These are phyloP conservation scores for Picea glauca DNA, from an alignment of 75 land plant genomes.

Conservation along the genomic window DNA sequence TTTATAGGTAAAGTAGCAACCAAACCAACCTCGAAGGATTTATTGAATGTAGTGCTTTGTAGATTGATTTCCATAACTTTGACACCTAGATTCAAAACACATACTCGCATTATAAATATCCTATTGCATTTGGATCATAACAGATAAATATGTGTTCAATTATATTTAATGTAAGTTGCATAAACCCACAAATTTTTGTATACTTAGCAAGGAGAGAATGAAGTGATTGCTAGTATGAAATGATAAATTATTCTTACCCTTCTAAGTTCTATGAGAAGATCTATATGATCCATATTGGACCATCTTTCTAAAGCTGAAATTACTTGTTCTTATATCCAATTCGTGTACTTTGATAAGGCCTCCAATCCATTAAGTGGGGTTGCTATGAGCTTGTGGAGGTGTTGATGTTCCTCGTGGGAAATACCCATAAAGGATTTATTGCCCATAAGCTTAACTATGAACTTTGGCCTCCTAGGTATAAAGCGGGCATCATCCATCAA, in stretches of 20 bases:
- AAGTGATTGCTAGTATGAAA: too few species aligned
- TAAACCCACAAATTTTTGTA: too few species aligned
- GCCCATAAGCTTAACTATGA: slow-evolving; percentile 47
- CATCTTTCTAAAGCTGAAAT: slow-evolving; percentile 36
- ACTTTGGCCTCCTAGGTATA: slow-evolving; percentile 58
- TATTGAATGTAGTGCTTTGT: slow-evolving; percentile 66
- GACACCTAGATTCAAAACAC: slow-evolving; percentile 56
- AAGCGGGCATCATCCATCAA: slow-evolving; percentile 54
- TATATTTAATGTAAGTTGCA: slow-evolving; percentile 65
- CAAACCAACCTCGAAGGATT: slow-evolving; percentile 56
- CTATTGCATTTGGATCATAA: slow-evolving; percentile 30
- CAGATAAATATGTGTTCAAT: slow-evolving; percentile 64
- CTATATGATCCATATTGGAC: slow-evolving; percentile 41
- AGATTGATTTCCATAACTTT: slow-evolving; percentile 69
- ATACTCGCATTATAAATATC: slow-evolving; percentile 42
- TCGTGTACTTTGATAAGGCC: slow-evolving; percentile 44
- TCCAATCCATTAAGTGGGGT: slow-evolving; percentile 59
- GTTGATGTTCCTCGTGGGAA: slow-evolving; percentile 53
- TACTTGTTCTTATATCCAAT: slow-evolving; percentile 38
- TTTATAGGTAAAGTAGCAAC: background rate
- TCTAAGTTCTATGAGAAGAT: slow-evolving; percentile 47
- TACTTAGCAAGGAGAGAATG: too few species aligned
- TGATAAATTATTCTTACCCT: too few species aligned
- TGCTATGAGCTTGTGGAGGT: slow-evolving; percentile 46
- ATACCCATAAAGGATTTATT: slow-evolving; percentile 43